Conservation (phyloP, 2,329 filamentous ascomycete genomes). For the Zymoseptoria crescenta region DNA sequence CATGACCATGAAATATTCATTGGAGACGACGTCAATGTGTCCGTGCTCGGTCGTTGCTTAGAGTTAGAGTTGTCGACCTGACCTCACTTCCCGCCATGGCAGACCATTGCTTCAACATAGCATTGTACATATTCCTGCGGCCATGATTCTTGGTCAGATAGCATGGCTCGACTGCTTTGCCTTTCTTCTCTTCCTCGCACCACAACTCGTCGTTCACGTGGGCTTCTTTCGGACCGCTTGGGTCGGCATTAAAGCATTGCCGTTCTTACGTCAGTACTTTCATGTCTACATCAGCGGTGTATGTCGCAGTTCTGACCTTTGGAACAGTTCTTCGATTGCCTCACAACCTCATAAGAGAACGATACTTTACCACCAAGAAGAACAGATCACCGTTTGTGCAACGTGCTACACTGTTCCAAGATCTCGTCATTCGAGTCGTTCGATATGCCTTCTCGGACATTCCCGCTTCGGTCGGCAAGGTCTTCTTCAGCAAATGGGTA, state of each 20-base stretch:
- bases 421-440: conserved; percentile 68
- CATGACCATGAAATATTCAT: not conserved
- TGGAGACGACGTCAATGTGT: not conserved
- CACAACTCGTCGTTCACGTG: conserved; percentile 62
- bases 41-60: not conserved
- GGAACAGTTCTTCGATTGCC: conserved; percentile 49
- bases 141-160: conserved; percentile 66
- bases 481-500: conserved; percentile 71
- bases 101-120: not conserved
- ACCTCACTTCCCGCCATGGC: conserved; percentile 1
- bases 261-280: conserved; percentile 55
- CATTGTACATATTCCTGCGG: conserved; percentile 1
- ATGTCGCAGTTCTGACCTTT: not conserved
- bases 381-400: conserved; percentile 56
- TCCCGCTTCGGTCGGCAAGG: conserved; percentile 58
- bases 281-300: not conserved
- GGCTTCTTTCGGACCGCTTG: conserved; percentile 52
- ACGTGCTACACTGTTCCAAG: conserved; percentile 65
- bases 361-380: conserved; percentile 42
- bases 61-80: not conserved
- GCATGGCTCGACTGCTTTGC: conserved; percentile 68
- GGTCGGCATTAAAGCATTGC: conserved; percentile 55
- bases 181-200: conserved; percentile 63
- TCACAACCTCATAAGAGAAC: conserved; percentile 49
- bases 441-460: conserved; percentile 69